Conservation (phyloP, 2,329 filamentous ascomycete species). For the Claviceps lovelessii region DNA sequence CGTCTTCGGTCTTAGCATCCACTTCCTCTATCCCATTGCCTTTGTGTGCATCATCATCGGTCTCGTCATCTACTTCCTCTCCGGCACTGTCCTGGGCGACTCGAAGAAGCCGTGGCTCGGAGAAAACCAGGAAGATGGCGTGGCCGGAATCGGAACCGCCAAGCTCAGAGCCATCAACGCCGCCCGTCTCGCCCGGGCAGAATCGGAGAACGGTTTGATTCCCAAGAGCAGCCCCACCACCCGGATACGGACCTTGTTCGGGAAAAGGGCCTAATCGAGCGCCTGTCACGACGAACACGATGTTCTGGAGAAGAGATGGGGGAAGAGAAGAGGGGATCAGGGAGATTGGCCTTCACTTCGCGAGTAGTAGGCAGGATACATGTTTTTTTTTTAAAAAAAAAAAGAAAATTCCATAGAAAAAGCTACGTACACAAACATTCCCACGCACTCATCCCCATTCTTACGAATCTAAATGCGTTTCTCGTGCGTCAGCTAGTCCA, state of each 20-base stretch:
- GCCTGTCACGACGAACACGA: too few relatives aligned
- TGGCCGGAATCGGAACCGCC: conserved; percentile 71
- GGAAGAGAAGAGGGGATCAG: too few relatives aligned
- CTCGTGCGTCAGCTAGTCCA: too few relatives aligned
- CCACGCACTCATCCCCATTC: too few relatives aligned
- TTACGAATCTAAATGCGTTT: too few relatives aligned
- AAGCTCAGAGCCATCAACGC: conserved; percentile 57
- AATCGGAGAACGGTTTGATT: conserved; percentile 14
- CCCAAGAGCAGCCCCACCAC: not conserved
- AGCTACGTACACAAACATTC: too few relatives aligned
- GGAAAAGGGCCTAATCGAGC: not conserved
- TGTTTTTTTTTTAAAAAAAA: too few relatives aligned
- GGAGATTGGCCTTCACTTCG: too few relatives aligned
- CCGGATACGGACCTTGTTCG: conserved; percentile 1
- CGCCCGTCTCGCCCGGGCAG: conserved; percentile 28
- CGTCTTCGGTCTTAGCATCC: conserved; percentile 66
- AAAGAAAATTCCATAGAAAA: too few relatives aligned
- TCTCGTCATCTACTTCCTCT: conserved; percentile 74
- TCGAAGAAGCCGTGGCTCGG: conserved; percentile 92
- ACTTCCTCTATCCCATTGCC: conserved; percentile 89
- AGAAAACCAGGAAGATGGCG: conserved; percentile 65
- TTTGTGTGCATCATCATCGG: conserved; percentile 87
- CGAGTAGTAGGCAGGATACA: too few relatives aligned
- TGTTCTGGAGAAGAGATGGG: too few relatives aligned
- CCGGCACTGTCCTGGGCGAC: conserved; percentile 70